These are phyloP conservation scores for Apiotrichum gracile DNA, from an alignment of 1,284 basidiomycete species.

Conservation along the genomic window DNA sequence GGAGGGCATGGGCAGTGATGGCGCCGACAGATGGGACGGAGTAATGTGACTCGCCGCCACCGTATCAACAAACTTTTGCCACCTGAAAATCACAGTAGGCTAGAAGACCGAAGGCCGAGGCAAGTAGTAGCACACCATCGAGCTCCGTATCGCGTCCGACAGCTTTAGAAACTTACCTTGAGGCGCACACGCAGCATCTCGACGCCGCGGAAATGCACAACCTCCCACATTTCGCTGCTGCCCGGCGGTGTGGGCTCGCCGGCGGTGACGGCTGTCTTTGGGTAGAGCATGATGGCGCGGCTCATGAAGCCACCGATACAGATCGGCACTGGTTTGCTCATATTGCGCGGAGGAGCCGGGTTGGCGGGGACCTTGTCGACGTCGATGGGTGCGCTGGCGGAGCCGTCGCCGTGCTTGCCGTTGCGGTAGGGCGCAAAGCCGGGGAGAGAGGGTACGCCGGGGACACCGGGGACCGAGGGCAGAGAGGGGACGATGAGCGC, in stretches of 20 bases:
- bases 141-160: too few relatives aligned
- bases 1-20: background rate
- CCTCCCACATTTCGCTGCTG: slow-evolving; percentile 19
- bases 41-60: background rate
- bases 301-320: slow-evolving; percentile 81
- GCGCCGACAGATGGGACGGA: too few relatives aligned
- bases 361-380: slow-evolving; percentile 24
- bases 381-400: slow-evolving; percentile 28
- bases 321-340: slow-evolving; percentile 46
- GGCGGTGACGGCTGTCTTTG: slow-evolving; percentile 62
- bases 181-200: slow-evolving; percentile 75
- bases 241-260: slow-evolving; percentile 45
- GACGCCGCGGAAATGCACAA: slow-evolving; percentile 43
- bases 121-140: too few relatives aligned
- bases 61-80: background rate
- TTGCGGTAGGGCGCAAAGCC: too few relatives aligned
- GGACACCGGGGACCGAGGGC: background rate
- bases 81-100: background rate
- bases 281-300: slow-evolving; percentile 79
- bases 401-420: slow-evolving; percentile 6
- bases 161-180: slow-evolving; percentile 44
- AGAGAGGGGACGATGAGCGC: background rate
- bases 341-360: slow-evolving; percentile 18
- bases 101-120: background rate
- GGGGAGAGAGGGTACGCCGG: background rate